phyloP scores from a whole-genome alignment of 1,284 basidiomycete species.

The Coniferiporia weirii region DNA sequence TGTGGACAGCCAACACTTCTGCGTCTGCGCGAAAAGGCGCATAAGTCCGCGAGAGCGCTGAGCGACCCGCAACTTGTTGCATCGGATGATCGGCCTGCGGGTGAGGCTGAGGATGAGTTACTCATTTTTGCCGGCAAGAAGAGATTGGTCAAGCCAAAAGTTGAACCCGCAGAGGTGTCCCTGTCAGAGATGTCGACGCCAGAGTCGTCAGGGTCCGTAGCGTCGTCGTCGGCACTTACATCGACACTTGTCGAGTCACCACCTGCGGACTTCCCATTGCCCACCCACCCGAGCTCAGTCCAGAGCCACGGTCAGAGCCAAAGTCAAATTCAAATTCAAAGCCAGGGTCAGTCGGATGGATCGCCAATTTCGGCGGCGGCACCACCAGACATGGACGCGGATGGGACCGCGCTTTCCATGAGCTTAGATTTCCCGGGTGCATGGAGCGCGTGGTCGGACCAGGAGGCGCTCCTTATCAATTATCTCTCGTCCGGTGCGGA shows the following conservation, averaged over 20 bases:
- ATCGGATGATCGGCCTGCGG: background rate
- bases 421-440: slow-evolving; percentile 12
- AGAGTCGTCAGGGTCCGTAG: background rate
- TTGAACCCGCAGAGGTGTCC: slow-evolving; percentile 2
- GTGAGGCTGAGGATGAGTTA: slow-evolving; percentile 18
- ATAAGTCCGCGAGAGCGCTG: slow-evolving; percentile 9
- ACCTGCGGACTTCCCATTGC: background rate
- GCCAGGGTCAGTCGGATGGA: background rate
- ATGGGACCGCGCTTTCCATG: slow-evolving; percentile 2
- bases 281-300: background rate
- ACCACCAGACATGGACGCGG: background rate
- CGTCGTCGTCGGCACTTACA: background rate
- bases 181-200: background rate
- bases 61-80: background rate
- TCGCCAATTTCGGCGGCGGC: slow-evolving; percentile 6
- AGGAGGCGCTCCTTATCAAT: slow-evolving; percentile 17
- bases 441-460: slow-evolving; percentile 17
- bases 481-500: slow-evolving; percentile 17
- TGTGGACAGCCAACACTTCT: slow-evolving; percentile 10
- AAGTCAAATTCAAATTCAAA: background rate
- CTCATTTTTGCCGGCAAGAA: slow-evolving; percentile 20
- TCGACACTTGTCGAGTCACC: background rate
- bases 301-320: background rate
- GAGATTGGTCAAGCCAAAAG: slow-evolving; percentile 10
- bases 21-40: slow-evolving; percentile 15